phyloP scores from a whole-genome alignment of 768 basidiomycete genomes.

The Leccinum imitatum region DNA sequence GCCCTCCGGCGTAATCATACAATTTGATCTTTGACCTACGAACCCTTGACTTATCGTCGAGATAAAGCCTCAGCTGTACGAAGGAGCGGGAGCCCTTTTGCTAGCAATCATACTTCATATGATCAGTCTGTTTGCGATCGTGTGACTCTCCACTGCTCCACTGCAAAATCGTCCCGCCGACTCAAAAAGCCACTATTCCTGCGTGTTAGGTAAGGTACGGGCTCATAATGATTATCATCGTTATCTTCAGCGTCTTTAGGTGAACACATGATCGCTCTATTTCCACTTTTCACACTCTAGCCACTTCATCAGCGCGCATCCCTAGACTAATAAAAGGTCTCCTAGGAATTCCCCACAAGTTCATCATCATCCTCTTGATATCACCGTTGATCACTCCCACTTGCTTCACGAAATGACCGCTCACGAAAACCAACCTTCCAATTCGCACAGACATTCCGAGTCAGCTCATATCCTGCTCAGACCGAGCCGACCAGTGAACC shows the following conservation, averaged over 20 bases:
- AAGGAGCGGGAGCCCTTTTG: neutral
- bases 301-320: conserved; percentile 3
- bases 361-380: neutral
- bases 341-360: neutral
- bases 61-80: neutral
- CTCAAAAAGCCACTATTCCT: neutral
- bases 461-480: conserved; percentile 2
- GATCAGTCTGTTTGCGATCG: neutral
- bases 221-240: neutral
- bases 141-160: neutral
- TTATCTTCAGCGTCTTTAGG: conserved; percentile 18
- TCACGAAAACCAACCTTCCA: neutral
- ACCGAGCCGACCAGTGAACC: conserved; percentile 1
- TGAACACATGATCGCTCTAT: conserved; percentile 6
- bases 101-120: neutral
- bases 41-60: neutral
- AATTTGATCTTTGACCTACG: neutral
- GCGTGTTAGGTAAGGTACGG: neutral
- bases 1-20: neutral
- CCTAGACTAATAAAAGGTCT: conserved; percentile 22
- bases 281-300: conserved; percentile 8
- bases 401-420: neutral
- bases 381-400: neutral
- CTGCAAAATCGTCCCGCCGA: neutral
- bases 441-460: neutral